Evolutionary conservation across 1,284 basidiomycete species (phyloP).

Genomic region (Cryptococcus maquisensis): DNA sequence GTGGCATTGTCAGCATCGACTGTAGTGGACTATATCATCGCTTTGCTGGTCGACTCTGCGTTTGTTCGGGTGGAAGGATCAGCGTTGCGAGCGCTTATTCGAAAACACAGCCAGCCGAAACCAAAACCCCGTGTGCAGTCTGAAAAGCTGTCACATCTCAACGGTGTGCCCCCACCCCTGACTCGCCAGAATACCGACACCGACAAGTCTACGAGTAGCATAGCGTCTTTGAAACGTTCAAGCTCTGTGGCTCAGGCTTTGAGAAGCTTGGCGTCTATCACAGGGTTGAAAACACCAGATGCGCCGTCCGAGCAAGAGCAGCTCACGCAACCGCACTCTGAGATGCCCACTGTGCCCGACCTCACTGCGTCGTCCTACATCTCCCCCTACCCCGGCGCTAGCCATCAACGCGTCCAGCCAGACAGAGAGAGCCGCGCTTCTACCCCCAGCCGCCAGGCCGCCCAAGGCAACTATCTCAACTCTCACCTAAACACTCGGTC

Average conservation of each 20-base stretch:
- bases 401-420: constrained; percentile 34
- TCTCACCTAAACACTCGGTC: constrained; percentile 5
- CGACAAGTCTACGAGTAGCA: constrained; percentile 5
- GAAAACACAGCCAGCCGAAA: constrained; percentile 13
- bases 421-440: constrained; percentile 12
- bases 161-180: constrained; percentile 10
- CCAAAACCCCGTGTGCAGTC: constrained; percentile 9
- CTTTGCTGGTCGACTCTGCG: constrained; percentile 79
- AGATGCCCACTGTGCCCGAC: constrained; percentile 4
- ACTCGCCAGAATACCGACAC: constrained; percentile 6
- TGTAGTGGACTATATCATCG: constrained; percentile 87
- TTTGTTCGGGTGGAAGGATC: constrained; percentile 69
- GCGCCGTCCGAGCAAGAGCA: constrained; percentile 11
- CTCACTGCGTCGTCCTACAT: constrained; percentile 19
- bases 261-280: constrained; percentile 62
- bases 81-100: constrained; percentile 54
- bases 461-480: constrained; percentile 4
- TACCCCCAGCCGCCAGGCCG: not conserved
- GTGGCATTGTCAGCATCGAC: constrained; percentile 87
- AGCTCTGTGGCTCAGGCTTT: constrained; percentile 78
- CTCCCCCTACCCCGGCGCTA: constrained; percentile 41
- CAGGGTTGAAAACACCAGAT: constrained; percentile 33
- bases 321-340: constrained; percentile 13
- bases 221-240: constrained; percentile 59
- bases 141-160: constrained; percentile 1